Evolutionary conservation across 345 rosid species (phyloP).

Genomic region (Odontarrhena argentea): DNA sequence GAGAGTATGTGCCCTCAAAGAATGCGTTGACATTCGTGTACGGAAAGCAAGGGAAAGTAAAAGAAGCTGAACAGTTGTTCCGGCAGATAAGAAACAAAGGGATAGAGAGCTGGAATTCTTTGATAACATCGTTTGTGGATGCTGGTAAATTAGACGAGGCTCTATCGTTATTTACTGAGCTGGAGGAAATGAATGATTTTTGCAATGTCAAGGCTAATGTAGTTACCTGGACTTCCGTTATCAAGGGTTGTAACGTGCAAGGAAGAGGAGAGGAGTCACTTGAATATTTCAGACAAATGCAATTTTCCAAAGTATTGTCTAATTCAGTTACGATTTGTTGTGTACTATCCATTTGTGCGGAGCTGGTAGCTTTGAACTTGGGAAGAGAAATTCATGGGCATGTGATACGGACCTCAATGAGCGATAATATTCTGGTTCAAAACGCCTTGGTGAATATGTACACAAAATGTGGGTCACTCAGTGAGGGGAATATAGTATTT

Average conservation of each 20-base stretch:
- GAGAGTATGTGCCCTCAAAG: slow-evolving; percentile 52
- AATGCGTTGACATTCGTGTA: slow-evolving; percentile 59
- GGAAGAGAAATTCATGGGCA: slow-evolving; percentile 76
- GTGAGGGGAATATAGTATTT: slow-evolving; percentile 51
- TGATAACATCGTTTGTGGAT: slow-evolving; percentile 63
- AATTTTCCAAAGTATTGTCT: slow-evolving; percentile 47
- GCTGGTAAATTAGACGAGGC: slow-evolving; percentile 62
- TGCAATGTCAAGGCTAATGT: slow-evolving; percentile 52
- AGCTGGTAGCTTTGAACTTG: slow-evolving; percentile 51
- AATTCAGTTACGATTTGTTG: slow-evolving; percentile 62
- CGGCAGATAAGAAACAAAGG: slow-evolving; percentile 49
- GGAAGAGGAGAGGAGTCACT: slow-evolving; percentile 57
- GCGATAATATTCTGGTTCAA: slow-evolving; percentile 56
- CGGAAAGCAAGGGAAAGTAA: slow-evolving; percentile 56
- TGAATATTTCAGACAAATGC: slow-evolving; percentile 60
- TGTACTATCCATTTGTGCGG: slow-evolving; percentile 68
- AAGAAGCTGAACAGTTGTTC: slow-evolving; percentile 50
- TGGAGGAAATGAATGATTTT: slow-evolving; percentile 45
- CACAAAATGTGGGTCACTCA: slow-evolving; percentile 63
- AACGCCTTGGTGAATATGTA: slow-evolving; percentile 77
- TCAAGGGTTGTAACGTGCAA: slow-evolving; percentile 61
- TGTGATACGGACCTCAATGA: slow-evolving; percentile 51
- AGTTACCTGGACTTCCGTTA: slow-evolving; percentile 72
- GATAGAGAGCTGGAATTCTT: slow-evolving; percentile 68
- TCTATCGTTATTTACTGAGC: slow-evolving; percentile 49